Conservation (phyloP, 2,329 filamentous ascomycete genomes). For the Chaetomium globosum region DNA sequence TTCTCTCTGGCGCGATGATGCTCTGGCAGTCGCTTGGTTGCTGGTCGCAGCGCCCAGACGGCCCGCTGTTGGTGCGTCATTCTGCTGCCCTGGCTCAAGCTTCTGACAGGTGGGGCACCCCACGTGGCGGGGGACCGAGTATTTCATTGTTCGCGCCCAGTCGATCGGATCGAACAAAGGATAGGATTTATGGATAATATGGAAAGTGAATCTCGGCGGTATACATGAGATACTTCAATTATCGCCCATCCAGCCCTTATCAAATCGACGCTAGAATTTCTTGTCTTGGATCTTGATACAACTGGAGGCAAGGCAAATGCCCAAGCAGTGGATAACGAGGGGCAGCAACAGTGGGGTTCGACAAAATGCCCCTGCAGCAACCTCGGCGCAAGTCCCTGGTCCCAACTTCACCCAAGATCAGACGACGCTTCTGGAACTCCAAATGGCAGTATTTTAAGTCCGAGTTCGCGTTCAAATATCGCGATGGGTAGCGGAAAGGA, state of each 20-base stretch:
- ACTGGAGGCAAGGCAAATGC: background rate
- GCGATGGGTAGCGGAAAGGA: background rate
- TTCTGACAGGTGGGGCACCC: constrained; percentile 16
- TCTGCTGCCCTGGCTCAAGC: constrained; percentile 6
- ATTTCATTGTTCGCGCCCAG: background rate
- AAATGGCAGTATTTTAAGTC: background rate
- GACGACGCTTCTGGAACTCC: background rate
- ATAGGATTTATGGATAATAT: background rate
- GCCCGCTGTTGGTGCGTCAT: constrained; percentile 20
- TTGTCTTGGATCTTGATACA: background rate
- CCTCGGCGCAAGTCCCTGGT: background rate
- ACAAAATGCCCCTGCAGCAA: constrained; percentile 21
- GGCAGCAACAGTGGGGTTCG: constrained; percentile 17
- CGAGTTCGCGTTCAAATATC: background rate
- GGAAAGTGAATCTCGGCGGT: background rate
- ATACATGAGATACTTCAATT: too few relatives aligned
- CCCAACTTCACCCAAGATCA: background rate
- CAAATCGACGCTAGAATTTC: background rate
- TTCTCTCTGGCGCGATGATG: background rate
- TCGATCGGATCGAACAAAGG: background rate
- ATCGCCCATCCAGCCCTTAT: too few relatives aligned
- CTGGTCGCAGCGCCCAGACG: background rate
- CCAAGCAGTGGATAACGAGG: background rate
- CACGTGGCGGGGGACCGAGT: constrained; percentile 21
- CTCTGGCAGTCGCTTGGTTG: background rate